These are phyloP conservation scores for Saccharum spontaneum DNA, from an alignment of 176 grass and related monocot species.

Conservation along the genomic window DNA sequence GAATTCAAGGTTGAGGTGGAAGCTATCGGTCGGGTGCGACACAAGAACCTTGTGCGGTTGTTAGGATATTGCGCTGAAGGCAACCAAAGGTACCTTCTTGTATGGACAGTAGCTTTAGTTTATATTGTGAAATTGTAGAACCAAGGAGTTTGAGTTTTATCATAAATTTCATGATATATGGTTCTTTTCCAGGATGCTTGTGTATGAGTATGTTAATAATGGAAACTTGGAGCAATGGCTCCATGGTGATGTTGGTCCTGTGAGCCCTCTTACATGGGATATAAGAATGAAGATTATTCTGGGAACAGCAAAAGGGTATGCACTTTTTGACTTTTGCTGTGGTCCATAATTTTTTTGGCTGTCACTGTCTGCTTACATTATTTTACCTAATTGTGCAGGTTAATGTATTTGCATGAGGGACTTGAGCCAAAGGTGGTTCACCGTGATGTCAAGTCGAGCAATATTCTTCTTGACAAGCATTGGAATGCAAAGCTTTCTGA, in stretches of 20 bases:
- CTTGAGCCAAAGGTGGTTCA: conserved; percentile 98
- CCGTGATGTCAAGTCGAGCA: conserved; percentile 96
- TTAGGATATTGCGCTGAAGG: conserved; percentile 96
- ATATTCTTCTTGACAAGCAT: conserved; percentile 89
- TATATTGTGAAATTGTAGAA: conserved; percentile 12
- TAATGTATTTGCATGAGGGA: conserved; percentile 97
- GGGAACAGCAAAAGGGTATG: conserved; percentile 92
- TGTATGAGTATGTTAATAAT: conserved; percentile 91
- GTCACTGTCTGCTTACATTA: conserved; percentile 23
- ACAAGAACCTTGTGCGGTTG: conserved; percentile 94
- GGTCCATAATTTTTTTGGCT: not conserved
- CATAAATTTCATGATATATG: conserved; percentile 22
- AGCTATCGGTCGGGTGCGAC: conserved; percentile 90
- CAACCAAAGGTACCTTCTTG: conserved; percentile 72
- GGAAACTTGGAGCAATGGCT: conserved; percentile 98
- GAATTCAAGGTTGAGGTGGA: conserved; percentile 99
- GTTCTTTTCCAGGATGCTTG: conserved; percentile 74
- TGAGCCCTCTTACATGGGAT: conserved; percentile 93
- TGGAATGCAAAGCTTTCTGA: conserved; percentile 98
- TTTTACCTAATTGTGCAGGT: conserved; percentile 46
- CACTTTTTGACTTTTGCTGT: not conserved
- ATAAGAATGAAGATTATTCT: conserved; percentile 88
- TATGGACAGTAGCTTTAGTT: conserved; percentile 9
- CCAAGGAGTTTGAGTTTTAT: conserved; percentile 6
- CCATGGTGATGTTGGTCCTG: conserved; percentile 87